These are phyloP conservation scores for Posidonia oceanica DNA, from an alignment of 116 monocot genomes.

Conservation along the genomic window DNA sequence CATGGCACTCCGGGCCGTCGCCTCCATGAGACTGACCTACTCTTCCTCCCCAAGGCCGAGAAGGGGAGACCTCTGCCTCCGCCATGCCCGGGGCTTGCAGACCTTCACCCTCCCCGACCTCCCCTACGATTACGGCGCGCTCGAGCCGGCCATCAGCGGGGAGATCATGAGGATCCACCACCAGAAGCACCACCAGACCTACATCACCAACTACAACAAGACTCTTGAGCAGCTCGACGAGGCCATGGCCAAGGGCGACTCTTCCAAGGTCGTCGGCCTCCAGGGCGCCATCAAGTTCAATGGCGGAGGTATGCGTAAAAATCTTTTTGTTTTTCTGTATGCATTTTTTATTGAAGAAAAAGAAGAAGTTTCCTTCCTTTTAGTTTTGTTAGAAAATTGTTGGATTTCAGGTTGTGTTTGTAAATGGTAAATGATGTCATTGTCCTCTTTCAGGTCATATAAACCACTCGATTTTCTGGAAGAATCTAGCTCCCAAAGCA, in stretches of 20 bases:
- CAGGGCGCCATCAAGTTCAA: conserved; percentile 97
- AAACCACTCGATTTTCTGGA: conserved; percentile 95
- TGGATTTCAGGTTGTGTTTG: too few relatives aligned
- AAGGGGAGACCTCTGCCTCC: neutral
- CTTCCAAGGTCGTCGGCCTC: conserved; percentile 55
- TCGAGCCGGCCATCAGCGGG: conserved; percentile 87
- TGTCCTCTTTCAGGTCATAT: conserved; percentile 55
- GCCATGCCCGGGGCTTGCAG: conserved; percentile 25
- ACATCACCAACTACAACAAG: conserved; percentile 89
- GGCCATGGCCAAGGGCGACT: conserved; percentile 66
- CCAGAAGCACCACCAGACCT: conserved; percentile 94
- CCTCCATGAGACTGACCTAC: too few relatives aligned
- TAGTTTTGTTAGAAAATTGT: too few relatives aligned
- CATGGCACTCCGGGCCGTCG: too few relatives aligned
- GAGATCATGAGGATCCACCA: conserved; percentile 97
- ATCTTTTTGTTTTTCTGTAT: neutral
- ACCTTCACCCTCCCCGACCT: conserved; percentile 83
- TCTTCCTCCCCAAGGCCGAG: neutral
- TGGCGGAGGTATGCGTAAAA: conserved; percentile 56
- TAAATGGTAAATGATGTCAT: too few relatives aligned
- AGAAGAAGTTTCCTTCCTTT: too few relatives aligned
- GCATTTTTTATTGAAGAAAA: neutral
- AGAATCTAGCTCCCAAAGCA: conserved; percentile 68
- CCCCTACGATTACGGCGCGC: conserved; percentile 78
- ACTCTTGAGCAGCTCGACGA: conserved; percentile 86